Evolutionary conservation across 164 flowering plant genomes (phyloP), one percentile per base, ranked within the genome.

Genomic region (Vitis rotundifolia): DNA sequence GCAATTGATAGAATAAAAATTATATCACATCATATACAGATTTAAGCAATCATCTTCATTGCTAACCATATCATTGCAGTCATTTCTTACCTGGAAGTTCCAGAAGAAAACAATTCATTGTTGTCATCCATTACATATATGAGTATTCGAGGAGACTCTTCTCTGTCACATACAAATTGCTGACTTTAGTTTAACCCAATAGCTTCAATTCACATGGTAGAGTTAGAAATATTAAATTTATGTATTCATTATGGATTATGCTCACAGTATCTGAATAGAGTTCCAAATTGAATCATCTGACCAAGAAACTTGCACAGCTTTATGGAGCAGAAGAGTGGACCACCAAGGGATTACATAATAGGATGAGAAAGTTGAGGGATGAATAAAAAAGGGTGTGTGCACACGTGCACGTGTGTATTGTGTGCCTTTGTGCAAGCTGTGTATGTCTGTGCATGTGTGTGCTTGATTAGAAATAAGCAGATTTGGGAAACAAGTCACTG

Each of bases 71-170:
- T 7, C 7, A 12, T 13, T 8, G 28, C 29, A 29, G 15, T 70
- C 67, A 69, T 56, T 67, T 58, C 29, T 63, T 52, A 48, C 75
- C 63, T 59, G 76, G 0, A 74, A 64, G 75, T 78, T 73, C 83
- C 79, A 72, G 73, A 63, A 61, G 85, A 68, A 65, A 61, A 44
- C 54, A 81, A 75, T 64, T 49, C 58, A n/a, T 64, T 22, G 31
- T 44, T 56, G 44, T 72, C 79, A 53, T 83, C 81, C 63, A 84
- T 71, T 62, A 75, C 63, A 19, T 87, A 80, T 51, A 89, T 69
- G 59, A 80, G 89, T 76, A 89, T 80, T 64, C 82, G 82, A 74
- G 94, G 91, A 61, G 79, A 79, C 66, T 79, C 80, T 75, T 88
- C 93, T 64, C 93, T 93, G 89, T 64, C 49, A 79, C 37, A 67